Base-by-base conservation (phyloP, 148 eudicot species). In the Talinum fruticosum region DNA sequence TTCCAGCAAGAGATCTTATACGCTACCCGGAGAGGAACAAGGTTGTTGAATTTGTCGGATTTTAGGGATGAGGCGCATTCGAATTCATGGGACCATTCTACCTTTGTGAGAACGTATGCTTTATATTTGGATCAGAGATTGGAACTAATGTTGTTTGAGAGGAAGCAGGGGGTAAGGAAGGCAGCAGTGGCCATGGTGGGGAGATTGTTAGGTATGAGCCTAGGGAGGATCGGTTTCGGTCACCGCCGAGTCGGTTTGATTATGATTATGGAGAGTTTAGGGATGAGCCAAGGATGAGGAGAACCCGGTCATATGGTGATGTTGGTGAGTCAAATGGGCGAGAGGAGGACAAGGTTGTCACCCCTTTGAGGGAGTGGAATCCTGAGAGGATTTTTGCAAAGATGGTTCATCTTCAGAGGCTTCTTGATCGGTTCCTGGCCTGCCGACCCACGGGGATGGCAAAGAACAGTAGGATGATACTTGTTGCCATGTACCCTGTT, bases 331-430 rank as follows among this genome's bases (percentile, higher is more conserved):
- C 88, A 0, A 84, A 89, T 16, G 83, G 78, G 16, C 76, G 78
- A 34, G 88, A 84, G 53, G 93, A 76, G 77, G 85, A 62, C 69
- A 91, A 83, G 78, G 90, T 85, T 53, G 82, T 83, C 38, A 94
- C 97, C 54, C 97, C 99, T 0, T 75, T 96, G 83, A 88, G 94
- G 78, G 97, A 93, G n/a, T 89, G 94, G 97, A 84, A 71, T 18
- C 79, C 83, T 19, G 87, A 87, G 83, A 85, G 80, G 75, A 75
- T 85, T 79, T 80, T 90, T 54, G 79, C 78, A 68, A 88, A 83
- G 79, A 71, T 90, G 85, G 82, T 78, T 61, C 73, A 77, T 6
- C 80, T 88, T 76, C 86, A 87, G 16, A 76, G 81, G 65, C 75
- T 88, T 73, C 81, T 92, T 18, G 90, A 85, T 61, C 75, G 89